Evolutionary conservation across 2,329 filamentous ascomycete species (phyloP).

Genomic region (Cercospora sesami): DNA sequence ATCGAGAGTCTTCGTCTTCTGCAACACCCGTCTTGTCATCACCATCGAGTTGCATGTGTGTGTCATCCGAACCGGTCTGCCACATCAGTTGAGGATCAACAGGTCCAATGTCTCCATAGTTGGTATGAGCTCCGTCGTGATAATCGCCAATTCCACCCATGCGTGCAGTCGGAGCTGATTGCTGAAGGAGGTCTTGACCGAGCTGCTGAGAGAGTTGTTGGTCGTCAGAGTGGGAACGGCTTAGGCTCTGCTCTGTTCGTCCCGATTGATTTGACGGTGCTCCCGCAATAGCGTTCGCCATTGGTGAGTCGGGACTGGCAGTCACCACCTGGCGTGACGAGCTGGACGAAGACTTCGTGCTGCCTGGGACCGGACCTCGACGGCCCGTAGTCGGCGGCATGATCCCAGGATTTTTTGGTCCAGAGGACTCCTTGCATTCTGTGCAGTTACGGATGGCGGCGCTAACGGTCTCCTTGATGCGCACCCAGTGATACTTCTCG

Average conservation of each 20-base stretch:
- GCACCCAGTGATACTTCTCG: conserved; percentile 93
- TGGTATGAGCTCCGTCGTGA: background rate
- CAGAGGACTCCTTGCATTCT: conserved; percentile 77
- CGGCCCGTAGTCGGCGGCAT: conserved; percentile 9
- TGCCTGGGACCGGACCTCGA: conserved; percentile 13
- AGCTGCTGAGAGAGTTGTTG: conserved; percentile 5
- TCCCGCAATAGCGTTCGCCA: conserved; percentile 11
- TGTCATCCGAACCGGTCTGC: background rate
- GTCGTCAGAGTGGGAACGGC: background rate
- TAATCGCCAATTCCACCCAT: conserved; percentile 34
- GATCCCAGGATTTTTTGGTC: conserved; percentile 33
- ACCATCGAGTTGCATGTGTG: conserved; percentile 7
- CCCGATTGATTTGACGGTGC: conserved; percentile 1
- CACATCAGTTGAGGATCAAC: conserved; percentile 16
- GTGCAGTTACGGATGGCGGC: conserved; percentile 89
- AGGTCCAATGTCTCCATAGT: conserved; percentile 7
- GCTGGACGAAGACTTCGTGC: conserved; percentile 6
- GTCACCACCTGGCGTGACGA: conserved; percentile 16
- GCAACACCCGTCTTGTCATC: background rate
- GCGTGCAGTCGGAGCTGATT: conserved; percentile 27
- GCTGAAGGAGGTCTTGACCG: conserved; percentile 14
- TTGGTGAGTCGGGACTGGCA: conserved; percentile 19
- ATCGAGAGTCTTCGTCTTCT: conserved; percentile 9
- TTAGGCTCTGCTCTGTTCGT: background rate
- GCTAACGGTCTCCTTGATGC: conserved; percentile 96